Base-by-base conservation (phyloP, 1,284 basidiomycete genomes). In the Moesziomyces globuligerus region DNA sequence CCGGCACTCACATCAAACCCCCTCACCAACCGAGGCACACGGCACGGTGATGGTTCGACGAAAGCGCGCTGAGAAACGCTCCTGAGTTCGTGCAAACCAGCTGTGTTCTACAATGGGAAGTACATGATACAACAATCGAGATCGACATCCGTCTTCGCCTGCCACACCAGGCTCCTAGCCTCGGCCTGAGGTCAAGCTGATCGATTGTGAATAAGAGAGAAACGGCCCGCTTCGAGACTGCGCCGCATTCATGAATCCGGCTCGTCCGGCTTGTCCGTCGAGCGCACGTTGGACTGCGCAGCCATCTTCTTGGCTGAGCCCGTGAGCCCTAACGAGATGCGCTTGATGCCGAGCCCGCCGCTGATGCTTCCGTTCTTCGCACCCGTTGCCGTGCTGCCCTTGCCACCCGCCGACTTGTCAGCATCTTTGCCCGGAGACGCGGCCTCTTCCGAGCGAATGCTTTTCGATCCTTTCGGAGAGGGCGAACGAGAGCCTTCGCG, bases 281-380 rank as follows among this genome's bases (percentile, higher is more conserved):
- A 59, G 15, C 62, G 55, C 28, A 66, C 56, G 20, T 59, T 59
- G 29, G 58, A 58, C 50, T 61, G 59, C 34, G 61, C 61, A 4
- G 62, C 72, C 72, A 71, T 74, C 58, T 71, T 70, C 41, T 64
- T 71, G 21, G 62, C 39, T 9, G 55, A 54, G 23, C 52, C 43
- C n/a, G 72, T 57, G 2, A 74, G 49, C 3, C 67, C 67, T 18
- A 75, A 17, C 17, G 72, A 65, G 40, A 74, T 68, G 39, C 73
- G 65, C 21, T 72, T 71, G 42, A 62, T 53, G 23, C 57, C 61
- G 38, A 64, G 51, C 18, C 38, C 58, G n/a, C 62, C 46, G n/a
- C 56, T 47, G 47, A 53, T 46, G 9, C 51, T 25, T 11, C 55
- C 56, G 26, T 48, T 53, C 41, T 59, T 53, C 43, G 48, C 38